A percentile compares a stretch with the other conserved stretches of the same genome.
Evolutionary conservation across 2,329 filamentous ascomycete genomes (phyloP).

Genomic region (Aschersonia sp.): DNA sequence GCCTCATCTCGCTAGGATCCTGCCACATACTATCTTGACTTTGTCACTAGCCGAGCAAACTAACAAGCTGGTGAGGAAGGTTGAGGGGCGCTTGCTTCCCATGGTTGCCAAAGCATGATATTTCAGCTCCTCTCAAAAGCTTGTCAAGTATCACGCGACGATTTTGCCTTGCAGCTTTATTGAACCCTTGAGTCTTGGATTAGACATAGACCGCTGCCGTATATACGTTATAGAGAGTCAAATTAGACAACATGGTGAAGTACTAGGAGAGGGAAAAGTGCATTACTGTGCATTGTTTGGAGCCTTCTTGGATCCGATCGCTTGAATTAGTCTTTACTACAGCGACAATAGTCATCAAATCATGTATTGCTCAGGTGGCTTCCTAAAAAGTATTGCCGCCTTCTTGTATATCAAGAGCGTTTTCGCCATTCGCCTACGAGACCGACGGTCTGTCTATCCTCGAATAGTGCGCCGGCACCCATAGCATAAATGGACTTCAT

Average conservation of each 20-base stretch:
- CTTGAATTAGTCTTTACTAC: no score
- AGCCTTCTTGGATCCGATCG: no score
- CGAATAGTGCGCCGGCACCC: constrained; percentile 55
- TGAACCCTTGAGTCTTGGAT: not conserved
- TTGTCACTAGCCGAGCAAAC: constrained; percentile 92
- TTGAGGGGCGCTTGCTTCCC: constrained; percentile 49
- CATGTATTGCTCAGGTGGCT: no score
- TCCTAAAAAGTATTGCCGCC: no score
- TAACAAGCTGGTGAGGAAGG: constrained; percentile 73
- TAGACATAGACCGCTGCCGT: constrained; percentile 5
- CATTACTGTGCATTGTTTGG: no score
- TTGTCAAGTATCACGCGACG: no score
- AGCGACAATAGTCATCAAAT: no score
- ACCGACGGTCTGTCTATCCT: constrained; percentile 20
- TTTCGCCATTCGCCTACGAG: not conserved
- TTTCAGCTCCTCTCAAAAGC: not conserved
- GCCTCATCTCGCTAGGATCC: constrained; percentile 81
- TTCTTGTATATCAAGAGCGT: no score
- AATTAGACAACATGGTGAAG: not conserved
- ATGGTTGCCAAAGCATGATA: constrained; percentile 14
- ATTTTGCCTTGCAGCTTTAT: no score
- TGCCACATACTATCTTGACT: constrained; percentile 91
- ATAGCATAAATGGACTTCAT: constrained; percentile 42
- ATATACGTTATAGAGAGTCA: not conserved
- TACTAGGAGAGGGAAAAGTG: not conserved